These are phyloP conservation scores for Melocanna baccifera DNA, from an alignment of 176 grass and related monocot genomes.

Conservation along the genomic window DNA sequence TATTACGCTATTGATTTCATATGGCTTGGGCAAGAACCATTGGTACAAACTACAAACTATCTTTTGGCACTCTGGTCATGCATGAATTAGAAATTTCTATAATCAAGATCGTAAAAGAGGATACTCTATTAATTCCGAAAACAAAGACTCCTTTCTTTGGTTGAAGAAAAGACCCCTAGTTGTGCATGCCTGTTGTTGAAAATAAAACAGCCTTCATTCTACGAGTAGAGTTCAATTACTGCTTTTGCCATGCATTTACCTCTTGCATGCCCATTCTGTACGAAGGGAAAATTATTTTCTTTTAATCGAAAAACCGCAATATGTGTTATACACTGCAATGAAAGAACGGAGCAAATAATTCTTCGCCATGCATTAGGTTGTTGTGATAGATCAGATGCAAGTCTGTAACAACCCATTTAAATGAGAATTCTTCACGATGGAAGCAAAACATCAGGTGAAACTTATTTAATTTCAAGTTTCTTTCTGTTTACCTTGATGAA, in stretches of 20 bases:
- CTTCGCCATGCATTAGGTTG: background rate
- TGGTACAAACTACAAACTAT: too few relatives aligned
- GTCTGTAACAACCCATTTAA: background rate
- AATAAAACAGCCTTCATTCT: background rate
- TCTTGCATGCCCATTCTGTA: background rate
- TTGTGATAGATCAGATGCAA: background rate
- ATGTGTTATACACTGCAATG: background rate
- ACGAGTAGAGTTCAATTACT: background rate
- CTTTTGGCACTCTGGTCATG: conserved; percentile 6
- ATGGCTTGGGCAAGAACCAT: too few relatives aligned
- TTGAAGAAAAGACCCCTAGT: background rate
- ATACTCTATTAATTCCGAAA: background rate
- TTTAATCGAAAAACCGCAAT: background rate
- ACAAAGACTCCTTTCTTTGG: background rate
- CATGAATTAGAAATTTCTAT: background rate
- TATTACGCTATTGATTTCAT: too few relatives aligned
- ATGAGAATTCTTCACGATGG: background rate
- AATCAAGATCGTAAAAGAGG: background rate
- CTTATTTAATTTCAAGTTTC: background rate
- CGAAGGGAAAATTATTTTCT: background rate
- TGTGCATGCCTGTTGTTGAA: background rate
- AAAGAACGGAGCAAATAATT: background rate
- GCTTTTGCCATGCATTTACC: background rate
- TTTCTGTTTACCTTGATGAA: background rate
- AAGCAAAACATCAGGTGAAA: background rate